Conservation (phyloP, 2,329 filamentous ascomycete species). For the Ascochyta fabae region DNA sequence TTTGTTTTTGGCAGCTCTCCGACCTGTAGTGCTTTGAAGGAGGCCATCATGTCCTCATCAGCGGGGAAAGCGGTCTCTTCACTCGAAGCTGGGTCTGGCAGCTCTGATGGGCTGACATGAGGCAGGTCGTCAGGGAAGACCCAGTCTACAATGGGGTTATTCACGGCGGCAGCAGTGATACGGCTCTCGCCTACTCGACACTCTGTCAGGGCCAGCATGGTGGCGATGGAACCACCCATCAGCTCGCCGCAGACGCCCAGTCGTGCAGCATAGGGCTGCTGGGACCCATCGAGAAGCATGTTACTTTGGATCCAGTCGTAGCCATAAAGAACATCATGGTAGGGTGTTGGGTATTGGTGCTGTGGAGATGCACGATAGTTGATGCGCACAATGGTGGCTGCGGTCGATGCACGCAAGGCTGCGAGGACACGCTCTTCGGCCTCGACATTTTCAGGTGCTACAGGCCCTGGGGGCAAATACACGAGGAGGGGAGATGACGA, state of each 20-base stretch:
- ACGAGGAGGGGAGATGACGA: constrained; percentile 45
- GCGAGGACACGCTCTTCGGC: constrained; percentile 43
- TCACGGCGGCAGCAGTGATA: constrained; percentile 55
- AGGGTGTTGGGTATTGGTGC: constrained; percentile 52
- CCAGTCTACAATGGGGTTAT: constrained; percentile 59
- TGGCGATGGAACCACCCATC: constrained; percentile 56
- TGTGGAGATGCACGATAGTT: constrained; percentile 52
- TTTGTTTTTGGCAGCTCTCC: constrained; percentile 14
- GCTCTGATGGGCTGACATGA: constrained; percentile 23
- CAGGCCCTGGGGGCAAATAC: constrained; percentile 54
- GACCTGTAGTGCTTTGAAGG: constrained; percentile 11
- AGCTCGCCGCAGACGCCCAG: constrained; percentile 57
- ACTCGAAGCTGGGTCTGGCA: constrained; percentile 37
- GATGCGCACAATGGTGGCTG: constrained; percentile 52
- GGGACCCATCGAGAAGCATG: constrained; percentile 33
- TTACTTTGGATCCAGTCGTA: constrained; percentile 57
- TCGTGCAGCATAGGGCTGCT: constrained; percentile 34
- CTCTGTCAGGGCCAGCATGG: constrained; percentile 59
- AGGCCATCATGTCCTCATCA: constrained; percentile 33
- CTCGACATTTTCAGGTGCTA: constrained; percentile 31
- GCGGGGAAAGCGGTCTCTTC: constrained; percentile 43
- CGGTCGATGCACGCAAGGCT: constrained; percentile 45
- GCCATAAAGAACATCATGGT: constrained; percentile 56
- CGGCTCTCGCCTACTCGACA: constrained; percentile 50
- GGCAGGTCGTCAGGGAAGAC: constrained; percentile 48